Percentiles rank a stretch among this genome's conserved stretches.
These are phyloP conservation scores for Senna siamea DNA, from an alignment of 306 rosid genomes.

Conservation along the genomic window DNA sequence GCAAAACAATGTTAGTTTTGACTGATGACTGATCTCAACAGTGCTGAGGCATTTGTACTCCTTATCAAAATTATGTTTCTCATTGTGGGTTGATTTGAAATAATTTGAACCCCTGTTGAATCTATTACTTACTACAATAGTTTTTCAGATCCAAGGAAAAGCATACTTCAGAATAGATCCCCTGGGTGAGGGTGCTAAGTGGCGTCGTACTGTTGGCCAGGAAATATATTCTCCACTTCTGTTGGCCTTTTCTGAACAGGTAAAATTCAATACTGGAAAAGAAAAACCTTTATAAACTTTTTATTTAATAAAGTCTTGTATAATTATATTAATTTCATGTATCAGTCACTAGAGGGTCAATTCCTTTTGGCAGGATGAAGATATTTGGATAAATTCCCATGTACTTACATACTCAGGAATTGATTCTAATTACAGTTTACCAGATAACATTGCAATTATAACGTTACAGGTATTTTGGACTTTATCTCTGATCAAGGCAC, in stretches of 20 bases:
- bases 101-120: slow-evolving; percentile 2
- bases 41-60: background rate
- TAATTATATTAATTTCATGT: slow-evolving; percentile 13
- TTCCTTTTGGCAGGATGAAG: slow-evolving; percentile 62
- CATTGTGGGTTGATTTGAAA: too few species aligned
- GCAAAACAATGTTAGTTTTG: background rate
- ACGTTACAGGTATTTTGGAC: slow-evolving; percentile 64
- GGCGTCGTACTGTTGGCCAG: slow-evolving; percentile 96
- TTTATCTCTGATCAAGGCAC: slow-evolving; percentile 21
- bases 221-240: slow-evolving; percentile 96
- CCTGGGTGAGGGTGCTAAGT: slow-evolving; percentile 85
- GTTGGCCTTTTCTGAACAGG: slow-evolving; percentile 89
- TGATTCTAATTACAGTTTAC: slow-evolving; percentile 67
- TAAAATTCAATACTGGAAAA: slow-evolving; percentile 41
- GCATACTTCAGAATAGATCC: slow-evolving; percentile 78
- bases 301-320: slow-evolving; percentile 1
- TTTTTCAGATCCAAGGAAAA: slow-evolving; percentile 81
- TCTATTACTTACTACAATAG: slow-evolving; percentile 20
- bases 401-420: slow-evolving; percentile 60
- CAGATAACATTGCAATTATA: slow-evolving; percentile 65
- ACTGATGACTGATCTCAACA: background rate
- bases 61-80: background rate
- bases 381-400: slow-evolving; percentile 62
- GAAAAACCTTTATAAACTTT: slow-evolving; percentile 5
- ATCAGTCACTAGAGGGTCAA: slow-evolving; percentile 22